Percentiles rank a stretch among this genome's conserved stretches.
These are phyloP conservation scores for Chrysoporthe cubensis DNA, from an alignment of 2,329 filamentous ascomycete genomes.

Conservation along the genomic window DNA sequence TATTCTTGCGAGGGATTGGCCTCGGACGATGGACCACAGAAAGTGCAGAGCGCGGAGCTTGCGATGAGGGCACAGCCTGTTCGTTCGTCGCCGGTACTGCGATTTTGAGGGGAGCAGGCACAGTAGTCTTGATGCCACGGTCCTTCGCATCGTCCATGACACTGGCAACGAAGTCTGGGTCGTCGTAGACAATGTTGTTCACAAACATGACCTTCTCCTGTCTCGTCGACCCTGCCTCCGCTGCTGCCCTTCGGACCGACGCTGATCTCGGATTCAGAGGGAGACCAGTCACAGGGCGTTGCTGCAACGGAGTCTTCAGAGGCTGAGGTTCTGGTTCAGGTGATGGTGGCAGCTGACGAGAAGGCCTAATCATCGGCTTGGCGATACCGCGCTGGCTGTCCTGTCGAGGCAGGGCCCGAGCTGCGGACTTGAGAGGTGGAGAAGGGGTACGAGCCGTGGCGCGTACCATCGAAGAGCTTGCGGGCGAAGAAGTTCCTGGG, in stretches of 20 bases:
- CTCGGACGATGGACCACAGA: conserved; percentile 60
- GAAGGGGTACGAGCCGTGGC: conserved; percentile 10
- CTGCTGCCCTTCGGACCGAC: conserved; percentile 37
- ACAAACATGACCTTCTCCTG: conserved; percentile 59
- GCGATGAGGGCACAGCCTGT: conserved; percentile 17
- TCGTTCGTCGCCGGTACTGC: background rate
- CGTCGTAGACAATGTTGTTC: conserved; percentile 59
- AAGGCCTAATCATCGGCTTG: conserved; percentile 37
- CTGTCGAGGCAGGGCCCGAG: conserved; percentile 16
- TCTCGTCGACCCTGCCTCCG: conserved; percentile 33
- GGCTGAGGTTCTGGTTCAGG: conserved; percentile 39
- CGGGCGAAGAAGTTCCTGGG: conserved; percentile 11
- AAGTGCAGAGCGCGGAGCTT: conserved; percentile 30
- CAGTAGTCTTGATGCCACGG: conserved; percentile 33
- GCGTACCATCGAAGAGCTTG: background rate
- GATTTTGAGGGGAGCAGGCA: conserved; percentile 19
- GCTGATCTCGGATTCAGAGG: conserved; percentile 52
- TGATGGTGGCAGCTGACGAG: conserved; percentile 36
- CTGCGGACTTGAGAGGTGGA: conserved; percentile 15
- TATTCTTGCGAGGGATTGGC: conserved; percentile 56
- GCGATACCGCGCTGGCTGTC: conserved; percentile 6
- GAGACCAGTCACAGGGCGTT: conserved; percentile 50
- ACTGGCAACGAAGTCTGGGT: conserved; percentile 52
- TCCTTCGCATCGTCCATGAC: conserved; percentile 52
- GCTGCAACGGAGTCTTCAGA: conserved; percentile 46